A percentile compares a stretch with the other conserved stretches of the same genome.
Evolutionary conservation across 805 yeast genomes (phyloP).

Genomic region (Wickerhamiella brachini): DNA sequence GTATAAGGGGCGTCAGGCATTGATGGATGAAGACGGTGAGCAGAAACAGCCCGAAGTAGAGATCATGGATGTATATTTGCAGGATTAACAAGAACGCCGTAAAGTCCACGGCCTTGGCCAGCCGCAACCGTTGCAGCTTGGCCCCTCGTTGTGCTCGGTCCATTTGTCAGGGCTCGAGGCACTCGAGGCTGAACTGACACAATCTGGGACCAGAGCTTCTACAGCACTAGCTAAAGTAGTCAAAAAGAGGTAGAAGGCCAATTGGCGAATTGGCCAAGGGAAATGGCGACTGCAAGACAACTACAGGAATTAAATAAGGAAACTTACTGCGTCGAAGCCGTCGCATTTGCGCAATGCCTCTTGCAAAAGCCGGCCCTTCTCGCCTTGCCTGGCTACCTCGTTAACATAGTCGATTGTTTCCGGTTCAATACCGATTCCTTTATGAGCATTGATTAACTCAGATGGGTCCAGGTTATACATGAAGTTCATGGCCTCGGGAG

Average conservation of each 20-base stretch:
- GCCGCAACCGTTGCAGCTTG: neutral
- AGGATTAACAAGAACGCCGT: neutral
- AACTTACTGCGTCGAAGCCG: conserved; percentile 13
- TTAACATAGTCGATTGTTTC: conserved; percentile 14
- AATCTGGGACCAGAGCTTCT: no score
- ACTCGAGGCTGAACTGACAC: no score
- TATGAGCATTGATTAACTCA: conserved; percentile 11
- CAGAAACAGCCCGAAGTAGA: neutral
- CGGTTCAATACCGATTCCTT: conserved; percentile 16
- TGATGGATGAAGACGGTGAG: neutral
- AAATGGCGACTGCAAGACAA: no score
- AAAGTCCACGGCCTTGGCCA: neutral
- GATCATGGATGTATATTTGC: conserved; percentile 5
- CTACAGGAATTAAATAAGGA: conserved; percentile 16
- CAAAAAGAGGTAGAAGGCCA: no score
- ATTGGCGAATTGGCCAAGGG: no score
- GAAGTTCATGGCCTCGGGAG: conserved; percentile 9
- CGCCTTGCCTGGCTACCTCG: conserved; percentile 6
- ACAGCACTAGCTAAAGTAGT: no score
- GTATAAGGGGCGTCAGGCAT: conserved; percentile 2
- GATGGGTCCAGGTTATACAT: conserved; percentile 11
- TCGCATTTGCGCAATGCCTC: conserved; percentile 10
- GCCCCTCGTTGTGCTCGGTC: neutral
- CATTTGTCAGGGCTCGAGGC: neutral
- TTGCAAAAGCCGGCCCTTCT: conserved; percentile 8